phyloP scores from a whole-genome alignment of 495 filamentous ascomycete genomes.

The Aspergillus leporis region DNA sequence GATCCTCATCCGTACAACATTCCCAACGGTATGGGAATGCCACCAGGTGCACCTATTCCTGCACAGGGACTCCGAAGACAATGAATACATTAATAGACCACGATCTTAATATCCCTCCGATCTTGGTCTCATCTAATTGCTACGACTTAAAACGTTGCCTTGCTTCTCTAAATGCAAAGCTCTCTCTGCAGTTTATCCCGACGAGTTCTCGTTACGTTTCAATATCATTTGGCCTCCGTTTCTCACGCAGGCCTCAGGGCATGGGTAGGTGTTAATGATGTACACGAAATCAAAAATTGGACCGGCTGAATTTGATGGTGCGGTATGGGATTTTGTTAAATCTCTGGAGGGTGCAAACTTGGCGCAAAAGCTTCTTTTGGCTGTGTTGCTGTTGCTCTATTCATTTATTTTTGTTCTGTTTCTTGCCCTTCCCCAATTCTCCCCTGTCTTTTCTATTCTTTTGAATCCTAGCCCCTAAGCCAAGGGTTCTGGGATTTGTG shows the following conservation, averaged over 20 bases:
- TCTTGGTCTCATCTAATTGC: conserved; percentile 11
- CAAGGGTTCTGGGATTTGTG: conserved; percentile 2
- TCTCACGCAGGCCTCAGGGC: conserved; percentile 32
- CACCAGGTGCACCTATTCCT: conserved; percentile 39
- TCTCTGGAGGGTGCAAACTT: conserved; percentile 33
- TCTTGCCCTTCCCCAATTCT: conserved; percentile 10
- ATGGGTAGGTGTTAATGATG: conserved; percentile 50
- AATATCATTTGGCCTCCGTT: conserved; percentile 28
- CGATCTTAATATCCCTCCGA: conserved; percentile 9
- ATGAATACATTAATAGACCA: conserved; percentile 1
- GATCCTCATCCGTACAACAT: conserved; percentile 42
- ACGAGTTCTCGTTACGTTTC: conserved; percentile 9
- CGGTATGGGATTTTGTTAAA: conserved; percentile 30
- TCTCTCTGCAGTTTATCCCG: not conserved
- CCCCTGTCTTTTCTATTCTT: conserved; percentile 24
- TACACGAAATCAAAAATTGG: conserved; percentile 44
- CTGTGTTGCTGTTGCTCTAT: no score
- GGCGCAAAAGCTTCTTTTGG: conserved; percentile 35
- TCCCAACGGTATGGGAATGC: conserved; percentile 42
- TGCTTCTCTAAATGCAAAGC: conserved; percentile 15
- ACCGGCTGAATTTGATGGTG: conserved; percentile 33
- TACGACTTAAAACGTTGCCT: conserved; percentile 10
- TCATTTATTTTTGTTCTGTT: conserved; percentile 8
- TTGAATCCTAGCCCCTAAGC: conserved; percentile 3
- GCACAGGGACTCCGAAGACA: conserved; percentile 40